phyloP scores from a whole-genome alignment of 495 filamentous ascomycete species.

The Friedmanniomyces simplex region DNA sequence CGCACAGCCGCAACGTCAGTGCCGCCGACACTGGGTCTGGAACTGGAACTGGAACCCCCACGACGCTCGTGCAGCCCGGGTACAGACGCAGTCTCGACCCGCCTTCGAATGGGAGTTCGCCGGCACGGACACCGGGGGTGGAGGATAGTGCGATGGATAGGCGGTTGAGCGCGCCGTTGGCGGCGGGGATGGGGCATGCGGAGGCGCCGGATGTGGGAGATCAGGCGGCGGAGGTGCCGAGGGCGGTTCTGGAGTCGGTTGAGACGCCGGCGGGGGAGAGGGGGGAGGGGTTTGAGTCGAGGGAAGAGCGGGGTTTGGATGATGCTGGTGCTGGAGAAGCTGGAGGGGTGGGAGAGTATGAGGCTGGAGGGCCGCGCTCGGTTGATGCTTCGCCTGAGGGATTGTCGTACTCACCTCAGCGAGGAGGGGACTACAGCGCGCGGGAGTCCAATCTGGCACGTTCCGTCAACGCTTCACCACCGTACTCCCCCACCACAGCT shows the following conservation, averaged over 20 bases:
- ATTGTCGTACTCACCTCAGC: neutral
- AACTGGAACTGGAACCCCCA: too few species aligned
- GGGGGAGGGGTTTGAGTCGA: neutral
- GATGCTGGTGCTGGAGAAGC: neutral
- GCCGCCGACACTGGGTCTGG: conserved; percentile 9
- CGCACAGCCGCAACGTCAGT: conserved; percentile 26
- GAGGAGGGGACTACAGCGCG: neutral
- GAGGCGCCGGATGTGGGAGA: conserved; percentile 10
- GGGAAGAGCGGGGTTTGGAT: too few species aligned
- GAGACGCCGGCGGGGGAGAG: conserved; percentile 10
- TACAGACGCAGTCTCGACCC: conserved; percentile 53
- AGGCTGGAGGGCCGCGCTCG: neutral
- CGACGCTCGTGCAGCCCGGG: conserved; percentile 39
- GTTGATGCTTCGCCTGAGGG: neutral
- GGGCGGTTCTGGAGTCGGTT: neutral
- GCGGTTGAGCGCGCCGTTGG: conserved; percentile 22
- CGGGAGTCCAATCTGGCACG: neutral
- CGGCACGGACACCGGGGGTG: conserved; percentile 47
- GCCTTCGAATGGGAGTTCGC: conserved; percentile 52
- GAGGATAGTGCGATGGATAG: conserved; percentile 16
- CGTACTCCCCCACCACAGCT: neutral
- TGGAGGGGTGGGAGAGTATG: neutral
- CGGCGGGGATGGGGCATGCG: conserved; percentile 22
- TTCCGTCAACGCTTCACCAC: neutral
- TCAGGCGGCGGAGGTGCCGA: conserved; percentile 6